These are phyloP conservation scores for Acephala macrosclerotiorum DNA, from an alignment of 2,329 filamentous ascomycete species.

Conservation along the genomic window DNA sequence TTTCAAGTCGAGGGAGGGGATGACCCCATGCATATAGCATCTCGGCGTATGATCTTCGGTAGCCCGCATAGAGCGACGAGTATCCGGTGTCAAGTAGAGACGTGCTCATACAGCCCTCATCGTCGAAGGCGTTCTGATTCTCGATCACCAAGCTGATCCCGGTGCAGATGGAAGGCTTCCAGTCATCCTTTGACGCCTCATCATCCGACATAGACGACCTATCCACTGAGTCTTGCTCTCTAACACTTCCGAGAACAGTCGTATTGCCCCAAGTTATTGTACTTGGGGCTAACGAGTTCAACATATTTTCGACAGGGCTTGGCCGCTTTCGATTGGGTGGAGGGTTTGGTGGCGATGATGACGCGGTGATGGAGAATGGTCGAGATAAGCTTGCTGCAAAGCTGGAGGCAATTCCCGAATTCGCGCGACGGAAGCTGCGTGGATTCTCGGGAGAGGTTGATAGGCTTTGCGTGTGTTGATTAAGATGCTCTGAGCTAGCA, in stretches of 20 bases:
- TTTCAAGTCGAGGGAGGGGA: constrained; percentile 67
- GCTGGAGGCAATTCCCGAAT: constrained; percentile 62
- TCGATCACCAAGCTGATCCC: constrained; percentile 57
- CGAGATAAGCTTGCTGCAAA: constrained; percentile 62
- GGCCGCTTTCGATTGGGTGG: constrained; percentile 58
- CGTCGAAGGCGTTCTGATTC: constrained; percentile 71
- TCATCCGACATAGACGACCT: constrained; percentile 42
- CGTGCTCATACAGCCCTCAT: constrained; percentile 69
- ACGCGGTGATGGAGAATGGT: constrained; percentile 42
- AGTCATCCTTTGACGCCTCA: constrained; percentile 35
- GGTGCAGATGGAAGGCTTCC: constrained; percentile 35
- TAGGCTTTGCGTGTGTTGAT: constrained; percentile 56
- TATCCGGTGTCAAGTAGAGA: constrained; percentile 62
- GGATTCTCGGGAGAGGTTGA: constrained; percentile 67
- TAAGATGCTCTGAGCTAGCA: constrained; percentile 54
- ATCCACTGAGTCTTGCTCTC: constrained; percentile 42
- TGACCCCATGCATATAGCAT: constrained; percentile 72
- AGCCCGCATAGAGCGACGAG: constrained; percentile 61
- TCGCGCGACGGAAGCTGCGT: constrained; percentile 57
- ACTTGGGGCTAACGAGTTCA: constrained; percentile 59
- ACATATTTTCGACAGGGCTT: constrained; percentile 67
- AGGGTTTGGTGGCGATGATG: constrained; percentile 55
- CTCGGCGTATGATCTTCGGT: constrained; percentile 72
- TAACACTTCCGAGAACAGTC: constrained; percentile 47
- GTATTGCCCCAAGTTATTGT: constrained; percentile 48